These are phyloP conservation scores for Ogataea populi-albae DNA, from an alignment of 805 yeast genomes.

Conservation along the genomic window DNA sequence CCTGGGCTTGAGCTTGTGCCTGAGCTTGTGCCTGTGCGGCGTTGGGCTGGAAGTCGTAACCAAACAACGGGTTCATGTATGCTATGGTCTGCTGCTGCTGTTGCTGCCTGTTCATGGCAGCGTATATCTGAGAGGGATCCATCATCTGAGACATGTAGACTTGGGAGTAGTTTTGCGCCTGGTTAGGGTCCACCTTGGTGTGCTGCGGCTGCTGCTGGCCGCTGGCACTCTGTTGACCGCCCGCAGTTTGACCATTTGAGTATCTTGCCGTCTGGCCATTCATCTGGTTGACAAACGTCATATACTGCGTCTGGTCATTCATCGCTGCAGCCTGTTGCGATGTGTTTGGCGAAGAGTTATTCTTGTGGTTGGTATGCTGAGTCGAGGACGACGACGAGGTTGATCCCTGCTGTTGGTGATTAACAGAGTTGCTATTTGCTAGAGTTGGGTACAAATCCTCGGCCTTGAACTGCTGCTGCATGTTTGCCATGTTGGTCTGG, in stretches of 20 bases:
- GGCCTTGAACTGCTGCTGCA: constrained; percentile 23
- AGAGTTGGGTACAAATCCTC: constrained; percentile 25
- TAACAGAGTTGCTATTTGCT: constrained; percentile 6
- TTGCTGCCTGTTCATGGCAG: constrained; percentile 24
- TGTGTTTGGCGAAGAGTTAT: constrained; percentile 23
- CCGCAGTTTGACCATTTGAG: constrained; percentile 16
- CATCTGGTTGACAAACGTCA: constrained; percentile 21
- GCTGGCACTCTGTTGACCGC: constrained; percentile 6
- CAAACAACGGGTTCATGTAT: constrained; percentile 20
- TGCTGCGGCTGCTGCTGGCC: constrained; percentile 17
- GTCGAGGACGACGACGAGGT: constrained; percentile 14
- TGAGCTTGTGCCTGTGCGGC: constrained; percentile 19
- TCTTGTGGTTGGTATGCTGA: constrained; percentile 14
- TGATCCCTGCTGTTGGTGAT: constrained; percentile 10
- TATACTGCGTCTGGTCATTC: constrained; percentile 21
- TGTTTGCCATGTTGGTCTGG: constrained; percentile 17
- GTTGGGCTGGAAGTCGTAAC: constrained; percentile 21
- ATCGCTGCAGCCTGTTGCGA: constrained; percentile 20
- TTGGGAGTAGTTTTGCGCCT: constrained; percentile 19
- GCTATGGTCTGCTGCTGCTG: constrained; percentile 17
- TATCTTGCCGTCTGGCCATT: constrained; percentile 21
- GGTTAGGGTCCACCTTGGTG: constrained; percentile 15
- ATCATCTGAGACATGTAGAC: constrained; percentile 23
- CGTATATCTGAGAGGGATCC: constrained; percentile 23
- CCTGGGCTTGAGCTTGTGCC: constrained; percentile 19